These are phyloP conservation scores for Phanerodontia chrysosporium DNA, from an alignment of 768 basidiomycete genomes.

Conservation along the genomic window DNA sequence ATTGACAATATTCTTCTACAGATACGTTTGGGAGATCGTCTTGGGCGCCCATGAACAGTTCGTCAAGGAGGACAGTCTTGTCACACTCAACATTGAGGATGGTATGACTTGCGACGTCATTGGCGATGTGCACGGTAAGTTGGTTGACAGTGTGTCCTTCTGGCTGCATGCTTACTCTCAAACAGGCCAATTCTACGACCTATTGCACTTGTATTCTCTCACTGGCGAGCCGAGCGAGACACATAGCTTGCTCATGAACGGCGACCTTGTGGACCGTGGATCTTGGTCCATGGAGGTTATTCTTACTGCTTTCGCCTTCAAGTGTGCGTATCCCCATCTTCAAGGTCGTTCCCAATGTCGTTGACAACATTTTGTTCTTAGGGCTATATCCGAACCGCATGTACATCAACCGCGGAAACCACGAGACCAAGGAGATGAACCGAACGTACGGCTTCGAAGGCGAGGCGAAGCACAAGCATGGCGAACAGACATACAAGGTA, in stretches of 20 bases:
- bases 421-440: conserved; percentile 98
- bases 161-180: conserved; percentile 5
- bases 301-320: conserved; percentile 89
- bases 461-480: conserved; percentile 95
- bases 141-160: background rate
- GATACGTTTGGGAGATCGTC: conserved; percentile 95
- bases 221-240: conserved; percentile 81
- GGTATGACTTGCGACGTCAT: conserved; percentile 89
- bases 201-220: conserved; percentile 80
- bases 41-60: conserved; percentile 80
- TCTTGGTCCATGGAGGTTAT: conserved; percentile 94
- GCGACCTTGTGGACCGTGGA: conserved; percentile 97
- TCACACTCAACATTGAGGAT: conserved; percentile 68
- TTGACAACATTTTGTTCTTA: conserved; percentile 33
- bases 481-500: conserved; percentile 91
- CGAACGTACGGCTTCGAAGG: conserved; percentile 91
- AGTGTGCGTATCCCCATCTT: conserved; percentile 53
- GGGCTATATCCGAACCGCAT: conserved; percentile 90
- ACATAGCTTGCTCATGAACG: conserved; percentile 89
- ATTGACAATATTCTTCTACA: conserved; percentile 11
- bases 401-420: conserved; percentile 95
- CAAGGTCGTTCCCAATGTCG: too few relatives aligned
- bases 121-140: conserved; percentile 88
- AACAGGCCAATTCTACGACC: conserved; percentile 90
- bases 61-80: conserved; percentile 74